These are phyloP conservation scores for Borealophlyctis nickersoniae DNA, from an alignment of 192 early-diverging fungal species.

Conservation along the genomic window DNA sequence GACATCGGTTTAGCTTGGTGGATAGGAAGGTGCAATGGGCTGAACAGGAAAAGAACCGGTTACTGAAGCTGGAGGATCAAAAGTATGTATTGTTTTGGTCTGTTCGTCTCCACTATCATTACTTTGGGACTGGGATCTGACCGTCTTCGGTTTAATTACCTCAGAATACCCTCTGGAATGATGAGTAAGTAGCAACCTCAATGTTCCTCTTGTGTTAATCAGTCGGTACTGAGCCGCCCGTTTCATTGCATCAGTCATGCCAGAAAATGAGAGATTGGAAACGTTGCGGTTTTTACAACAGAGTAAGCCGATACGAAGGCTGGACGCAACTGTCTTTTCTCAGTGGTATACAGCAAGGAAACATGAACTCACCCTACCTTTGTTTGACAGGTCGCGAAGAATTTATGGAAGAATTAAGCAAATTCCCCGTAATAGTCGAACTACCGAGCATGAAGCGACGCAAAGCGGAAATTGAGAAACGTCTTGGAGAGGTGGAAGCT, in stretches of 20 bases:
- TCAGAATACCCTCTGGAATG: slow-evolving; percentile 47
- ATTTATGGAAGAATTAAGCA: slow-evolving; percentile 33
- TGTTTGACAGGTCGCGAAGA: too few relatives aligned
- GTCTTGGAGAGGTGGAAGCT: slow-evolving; percentile 45
- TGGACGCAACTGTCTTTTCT: background rate
- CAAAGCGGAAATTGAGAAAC: slow-evolving; percentile 38
- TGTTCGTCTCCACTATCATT: background rate
- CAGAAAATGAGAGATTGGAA: slow-evolving; percentile 43
- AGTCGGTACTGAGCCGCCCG: too few relatives aligned
- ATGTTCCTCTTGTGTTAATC: too few relatives aligned
- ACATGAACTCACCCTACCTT: too few relatives aligned
- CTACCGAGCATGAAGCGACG: slow-evolving; percentile 33
- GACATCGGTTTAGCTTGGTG: slow-evolving; percentile 48
- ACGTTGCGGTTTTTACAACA: slow-evolving; percentile 36
- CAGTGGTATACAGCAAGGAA: too few relatives aligned
- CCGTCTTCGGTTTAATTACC: too few relatives aligned
- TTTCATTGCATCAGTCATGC: slow-evolving; percentile 38
- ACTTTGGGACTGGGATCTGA: background rate
- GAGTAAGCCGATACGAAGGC: slow-evolving; percentile 21
- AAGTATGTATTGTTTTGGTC: slow-evolving; percentile 27
- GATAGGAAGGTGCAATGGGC: slow-evolving; percentile 58
- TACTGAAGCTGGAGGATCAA: slow-evolving; percentile 36
- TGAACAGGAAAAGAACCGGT: slow-evolving; percentile 42
- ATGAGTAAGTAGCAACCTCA: slow-evolving; percentile 36
- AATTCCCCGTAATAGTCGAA: slow-evolving; percentile 49